Evolutionary conservation across 768 basidiomycete species (phyloP), one percentile per base, ranked within the genome.

Genomic region (Rhizopogon sp.): DNA sequence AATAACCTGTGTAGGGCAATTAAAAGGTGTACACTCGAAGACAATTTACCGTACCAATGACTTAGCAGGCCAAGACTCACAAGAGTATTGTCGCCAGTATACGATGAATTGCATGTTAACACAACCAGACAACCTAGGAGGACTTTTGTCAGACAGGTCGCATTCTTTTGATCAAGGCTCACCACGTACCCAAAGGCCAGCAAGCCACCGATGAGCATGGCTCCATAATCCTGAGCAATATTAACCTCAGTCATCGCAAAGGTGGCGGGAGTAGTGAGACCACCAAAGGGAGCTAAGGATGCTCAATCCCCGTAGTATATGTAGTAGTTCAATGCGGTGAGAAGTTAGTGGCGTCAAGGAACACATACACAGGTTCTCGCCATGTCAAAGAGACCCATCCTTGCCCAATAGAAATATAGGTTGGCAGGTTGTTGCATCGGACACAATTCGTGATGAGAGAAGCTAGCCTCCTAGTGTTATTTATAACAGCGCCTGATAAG

Each of bases 81-180:
- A 13, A 3, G 64, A 25, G 40, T 61, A 59, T 22, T 39, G 5
- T 28, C 65, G 61, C 58, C 45, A 67, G 42, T 65, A 67, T 43
- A 65, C 40, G 16, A 66, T 33, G 39, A 61, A 66, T 56, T 66
- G 65, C 59, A 67, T 58, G 28, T 50, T 61, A 39, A 65, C 54
- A 29, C 66, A 67, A 54, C 65, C 65, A 2, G 65, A 66, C 37
- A 66, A 58, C 39, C 66, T 66, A 49, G n/a, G n/a, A 35, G 39
- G 22, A 35, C 35, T 45, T 11, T 13, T 29, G 11, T 44, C 22
- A 14, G 43, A 55, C 55, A 13, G 39, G 11, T n/a, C 8, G n/a
- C n/a, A 41, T 17, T 7, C 13, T 37, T 49, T 44, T 10, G 1
- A 17, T 7, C n/a, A 7, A 46, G 44, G 13, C 37, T n/a, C 16